Base-by-base conservation (phyloP, 805 yeast genomes). In the Pichia sporocuriosa region DNA sequence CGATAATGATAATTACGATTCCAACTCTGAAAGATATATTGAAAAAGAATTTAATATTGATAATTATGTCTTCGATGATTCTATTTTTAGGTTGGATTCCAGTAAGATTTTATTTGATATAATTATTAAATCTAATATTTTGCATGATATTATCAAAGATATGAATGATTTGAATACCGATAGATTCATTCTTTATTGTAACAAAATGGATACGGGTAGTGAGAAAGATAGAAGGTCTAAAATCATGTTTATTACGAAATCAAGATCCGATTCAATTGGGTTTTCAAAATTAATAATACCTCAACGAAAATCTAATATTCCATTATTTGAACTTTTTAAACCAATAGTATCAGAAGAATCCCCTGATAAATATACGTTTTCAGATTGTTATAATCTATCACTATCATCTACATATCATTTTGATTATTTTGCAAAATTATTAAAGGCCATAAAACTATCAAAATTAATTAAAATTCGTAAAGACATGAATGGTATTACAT, bases 211-310 rank as follows among this genome's bases (percentile, higher is more conserved):
- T 9, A 35, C 22, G 10, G 27, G 29, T 8, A 13, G 25, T 12
- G 35, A 32, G 21, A 15, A 20, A 13, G 22, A 30, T 10, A 49
- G 58, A 5, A 66, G 70, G 1, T 34, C 42, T 27, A 69, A 66
- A 47, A 58, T 81, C 35, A 66, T 71, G 21, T 70, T 87, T 40
- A 72, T 83, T 5, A 81, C 93, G 0, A 71, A 50, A 40, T 60
- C 65, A 3, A 54, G 69, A 30, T 84, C 90, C 10, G 83, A 79
- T 21, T 45, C 62, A n/a, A 69, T 84, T 35, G 95, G 95, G 0
- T 67, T 70, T 39, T 78, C 85, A 30, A 79, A 81, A 53, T 65
- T 85, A 17, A 68, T 72, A 9, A 69, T 81, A 35, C 95, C 95
- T 0, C 72, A 70, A 45, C 83, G 75, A 36, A 69, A 72, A 50